A percentile compares a stretch with the other conserved stretches of the same genome.
These are phyloP conservation scores for Epichloe hybrida DNA, from an alignment of 2,329 filamentous ascomycete species.

Conservation along the genomic window DNA sequence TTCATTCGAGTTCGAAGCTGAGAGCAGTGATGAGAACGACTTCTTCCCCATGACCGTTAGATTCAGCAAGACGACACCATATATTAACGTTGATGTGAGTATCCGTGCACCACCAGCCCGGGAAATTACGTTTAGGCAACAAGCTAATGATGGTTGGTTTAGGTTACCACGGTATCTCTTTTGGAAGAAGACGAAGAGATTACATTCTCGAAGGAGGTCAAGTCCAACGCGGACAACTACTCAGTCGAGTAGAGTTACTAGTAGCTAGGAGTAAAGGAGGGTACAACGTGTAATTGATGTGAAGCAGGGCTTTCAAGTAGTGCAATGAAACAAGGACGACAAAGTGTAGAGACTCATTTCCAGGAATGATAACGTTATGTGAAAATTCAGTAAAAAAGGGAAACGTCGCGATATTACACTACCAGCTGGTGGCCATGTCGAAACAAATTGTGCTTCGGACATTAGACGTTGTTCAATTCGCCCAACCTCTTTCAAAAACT, in stretches of 20 bases:
- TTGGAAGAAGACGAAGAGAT: constrained; percentile 67
- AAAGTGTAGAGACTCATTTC: neutral
- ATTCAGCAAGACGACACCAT: constrained; percentile 77
- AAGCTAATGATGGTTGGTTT: constrained; percentile 12
- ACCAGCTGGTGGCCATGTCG: neutral
- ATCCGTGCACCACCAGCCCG: neutral
- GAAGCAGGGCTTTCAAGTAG: neutral
- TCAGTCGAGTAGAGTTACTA: constrained; percentile 47
- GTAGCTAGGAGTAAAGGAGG: neutral
- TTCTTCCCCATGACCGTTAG: constrained; percentile 96
- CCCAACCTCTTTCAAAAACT: too few species aligned
- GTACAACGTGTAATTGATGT: neutral
- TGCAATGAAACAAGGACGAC: neutral
- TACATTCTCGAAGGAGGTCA: constrained; percentile 70
- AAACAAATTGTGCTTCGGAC: neutral
- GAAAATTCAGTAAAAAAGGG: neutral
- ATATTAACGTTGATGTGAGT: constrained; percentile 87
- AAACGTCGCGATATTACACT: neutral
- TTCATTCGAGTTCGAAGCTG: constrained; percentile 89
- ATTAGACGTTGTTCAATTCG: neutral
- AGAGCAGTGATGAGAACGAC: constrained; percentile 75
- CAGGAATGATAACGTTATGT: neutral
- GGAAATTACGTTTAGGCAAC: neutral
- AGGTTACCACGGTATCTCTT: constrained; percentile 56
- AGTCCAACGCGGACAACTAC: constrained; percentile 63